phyloP scores from a whole-genome alignment of 352 stramenopile species.

The Pythium volutum region DNA sequence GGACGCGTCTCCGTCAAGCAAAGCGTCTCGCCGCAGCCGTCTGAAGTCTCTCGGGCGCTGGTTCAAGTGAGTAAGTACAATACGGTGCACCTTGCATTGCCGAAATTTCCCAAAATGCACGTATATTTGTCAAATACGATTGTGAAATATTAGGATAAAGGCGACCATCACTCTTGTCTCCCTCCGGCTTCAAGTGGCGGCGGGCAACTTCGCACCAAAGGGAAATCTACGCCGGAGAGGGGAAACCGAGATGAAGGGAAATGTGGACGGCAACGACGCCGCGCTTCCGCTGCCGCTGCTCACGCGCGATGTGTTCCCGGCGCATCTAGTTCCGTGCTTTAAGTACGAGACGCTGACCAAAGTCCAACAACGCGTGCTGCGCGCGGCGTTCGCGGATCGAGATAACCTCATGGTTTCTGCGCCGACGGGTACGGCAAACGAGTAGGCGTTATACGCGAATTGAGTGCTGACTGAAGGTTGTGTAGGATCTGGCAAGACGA shows the following conservation, averaged over 20 bases:
- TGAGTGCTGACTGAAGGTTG: background rate
- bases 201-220: background rate
- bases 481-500: constrained; percentile 47
- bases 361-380: constrained; percentile 42
- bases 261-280: background rate
- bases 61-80: constrained; percentile 2
- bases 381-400: constrained; percentile 25
- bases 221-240: background rate
- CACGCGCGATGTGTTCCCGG: constrained; percentile 35
- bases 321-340: constrained; percentile 39
- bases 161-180: constrained; percentile 47
- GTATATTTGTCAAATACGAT: background rate
- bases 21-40: constrained; percentile 3
- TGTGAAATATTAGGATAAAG: constrained; percentile 23
- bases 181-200: constrained; percentile 1
- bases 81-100: background rate
- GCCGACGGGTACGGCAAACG: constrained; percentile 31
- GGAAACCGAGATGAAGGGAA: constrained; percentile 9
- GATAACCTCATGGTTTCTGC: constrained; percentile 44
- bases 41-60: background rate
- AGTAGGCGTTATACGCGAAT: background rate
- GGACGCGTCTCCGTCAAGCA: background rate
- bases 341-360: constrained; percentile 39
- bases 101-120: background rate
- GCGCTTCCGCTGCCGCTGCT: constrained; percentile 9